These are phyloP conservation scores for Discostella stelligeroides DNA, from an alignment of 108 stramenopile species.

Conservation along the genomic window DNA sequence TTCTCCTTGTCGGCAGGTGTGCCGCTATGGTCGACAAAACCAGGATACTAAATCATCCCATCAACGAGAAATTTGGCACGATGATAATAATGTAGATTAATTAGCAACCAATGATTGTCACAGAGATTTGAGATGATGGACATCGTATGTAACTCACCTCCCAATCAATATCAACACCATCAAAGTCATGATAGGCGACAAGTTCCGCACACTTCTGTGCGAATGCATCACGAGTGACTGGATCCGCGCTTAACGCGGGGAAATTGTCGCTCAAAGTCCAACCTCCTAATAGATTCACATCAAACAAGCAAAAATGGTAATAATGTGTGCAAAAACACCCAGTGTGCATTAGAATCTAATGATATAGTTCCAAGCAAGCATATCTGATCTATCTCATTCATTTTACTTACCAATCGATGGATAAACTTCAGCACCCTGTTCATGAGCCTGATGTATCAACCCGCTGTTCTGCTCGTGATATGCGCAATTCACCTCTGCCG, in stretches of 20 bases:
- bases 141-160: conserved; percentile 12
- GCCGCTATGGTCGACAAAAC: too few relatives aligned
- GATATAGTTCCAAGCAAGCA: too few relatives aligned
- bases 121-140: background rate
- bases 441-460: conserved; percentile 41
- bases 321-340: too few relatives aligned
- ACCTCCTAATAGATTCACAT: conserved; percentile 10
- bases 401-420: conserved; percentile 42
- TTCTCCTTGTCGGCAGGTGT: too few relatives aligned
- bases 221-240: conserved; percentile 25
- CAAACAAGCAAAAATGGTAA: background rate
- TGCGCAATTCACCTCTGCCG: conserved; percentile 31
- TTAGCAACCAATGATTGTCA: too few relatives aligned
- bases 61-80: too few relatives aligned
- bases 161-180: conserved; percentile 54
- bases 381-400: too few relatives aligned
- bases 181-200: conserved; percentile 39
- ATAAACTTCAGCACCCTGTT: conserved; percentile 41
- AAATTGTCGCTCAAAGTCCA: conserved; percentile 45
- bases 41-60: too few relatives aligned
- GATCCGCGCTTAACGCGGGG: conserved; percentile 35
- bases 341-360: too few relatives aligned
- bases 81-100: too few relatives aligned
- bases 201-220: conserved; percentile 47
- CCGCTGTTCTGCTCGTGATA: conserved; percentile 27